Base-by-base conservation (phyloP, 768 basidiomycete genomes). In the Mycena polygramma region DNA sequence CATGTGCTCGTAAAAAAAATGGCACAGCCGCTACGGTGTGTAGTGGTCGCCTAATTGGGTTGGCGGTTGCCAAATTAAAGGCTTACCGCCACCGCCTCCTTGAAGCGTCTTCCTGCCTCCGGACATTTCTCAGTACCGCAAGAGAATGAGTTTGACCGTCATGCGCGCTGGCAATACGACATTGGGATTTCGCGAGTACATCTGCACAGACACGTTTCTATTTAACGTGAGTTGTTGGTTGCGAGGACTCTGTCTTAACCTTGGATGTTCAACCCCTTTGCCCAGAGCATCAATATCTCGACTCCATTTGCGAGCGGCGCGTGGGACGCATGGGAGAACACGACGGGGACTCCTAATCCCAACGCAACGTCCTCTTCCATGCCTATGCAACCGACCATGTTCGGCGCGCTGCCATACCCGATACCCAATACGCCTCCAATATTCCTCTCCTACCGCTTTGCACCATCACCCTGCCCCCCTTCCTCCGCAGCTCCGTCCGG, bases 361-460 rank as follows among this genome's bases (percentile, higher is more conserved):
- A 57, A 55, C 55, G 53, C 70, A 30, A 53, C 52, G 14, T 39
- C 57, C 20, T 43, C 53, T 30, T 41, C 17, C 13, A 61, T 36
- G 2, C 11, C 53, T 0, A 68, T 59, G 0, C 72, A 73, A 30
- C 72, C 72, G 20, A 69, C 72, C 1, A 57, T 73, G 7, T 66
- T 69, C 19, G 72, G 72, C 36, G 72, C 72, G 20, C 68, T 73
- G 1, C 72, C 72, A 3, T 69, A 66, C 15, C 54, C 64, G 0
- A 49, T 64, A 0, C 59, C 24, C 10, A n/a, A 36, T 17, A 51
- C 73, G 1, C 24, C 70, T 0, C 68, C 75, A 30, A 72, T 66
- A 14, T 71, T 82, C 67, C 73, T 85, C 65, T 81, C 83, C 8
- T 83, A 86, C 78, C 79, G 79, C 24, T 86, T 88, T 77, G 6